phyloP scores from a whole-genome alignment of 2,329 filamentous ascomycete species.

The Fusarium sp. region DNA sequence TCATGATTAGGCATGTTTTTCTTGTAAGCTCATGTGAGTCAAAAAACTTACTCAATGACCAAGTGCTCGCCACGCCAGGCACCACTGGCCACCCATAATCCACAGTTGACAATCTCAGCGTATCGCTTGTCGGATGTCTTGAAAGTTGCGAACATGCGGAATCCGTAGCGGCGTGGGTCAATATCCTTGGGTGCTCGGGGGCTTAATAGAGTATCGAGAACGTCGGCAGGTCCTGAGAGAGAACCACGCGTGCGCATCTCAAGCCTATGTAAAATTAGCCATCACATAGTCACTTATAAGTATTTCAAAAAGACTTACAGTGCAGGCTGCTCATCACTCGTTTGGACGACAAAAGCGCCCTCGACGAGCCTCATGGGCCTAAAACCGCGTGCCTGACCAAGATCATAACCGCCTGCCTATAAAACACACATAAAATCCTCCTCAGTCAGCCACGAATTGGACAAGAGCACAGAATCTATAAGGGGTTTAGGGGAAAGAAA shows the following conservation, averaged over 20 bases:
- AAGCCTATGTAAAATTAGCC: conserved; percentile 49
- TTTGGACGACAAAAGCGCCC: conserved; percentile 66
- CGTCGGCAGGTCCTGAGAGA: conserved; percentile 62
- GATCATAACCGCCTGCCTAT: conserved; percentile 61
- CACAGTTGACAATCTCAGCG: conserved; percentile 64
- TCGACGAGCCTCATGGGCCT: conserved; percentile 62
- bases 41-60: conserved; percentile 61
- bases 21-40: conserved; percentile 17
- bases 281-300: background rate
- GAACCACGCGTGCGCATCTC: conserved; percentile 65
- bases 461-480: conserved; percentile 21
- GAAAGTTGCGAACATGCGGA: conserved; percentile 65
- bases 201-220: conserved; percentile 59
- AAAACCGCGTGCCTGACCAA: conserved; percentile 59
- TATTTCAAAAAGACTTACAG: conserved; percentile 52
- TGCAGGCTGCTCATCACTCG: conserved; percentile 63
- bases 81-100: conserved; percentile 66
- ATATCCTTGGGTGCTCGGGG: conserved; percentile 57
- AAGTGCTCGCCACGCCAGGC: conserved; percentile 63
- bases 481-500: background rate
- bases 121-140: conserved; percentile 67
- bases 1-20: conserved; percentile 24
- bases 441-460: conserved; percentile 42
- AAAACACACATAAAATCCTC: conserved; percentile 34
- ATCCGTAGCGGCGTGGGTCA: conserved; percentile 62